Evolutionary conservation across 73 alveolate genomes (phyloP).

Genomic region (Paramecium tetraurelia): DNA sequence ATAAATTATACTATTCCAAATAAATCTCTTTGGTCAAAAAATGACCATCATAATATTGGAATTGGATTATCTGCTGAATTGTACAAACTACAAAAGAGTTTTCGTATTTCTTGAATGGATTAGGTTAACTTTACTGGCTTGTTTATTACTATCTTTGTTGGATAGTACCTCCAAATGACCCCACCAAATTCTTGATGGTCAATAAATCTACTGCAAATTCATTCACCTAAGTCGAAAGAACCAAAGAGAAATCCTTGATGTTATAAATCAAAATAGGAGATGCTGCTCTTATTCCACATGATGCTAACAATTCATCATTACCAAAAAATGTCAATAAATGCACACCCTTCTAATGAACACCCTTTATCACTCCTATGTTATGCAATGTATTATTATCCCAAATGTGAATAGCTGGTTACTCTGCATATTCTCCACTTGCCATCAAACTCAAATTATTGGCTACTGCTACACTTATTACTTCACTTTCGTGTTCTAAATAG

Average conservation of each 20-base stretch:
- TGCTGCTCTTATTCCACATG: slow-evolving; percentile 61
- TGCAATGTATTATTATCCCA: slow-evolving; percentile 91
- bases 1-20: slow-evolving; percentile 32
- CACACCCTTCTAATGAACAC: slow-evolving; percentile 83
- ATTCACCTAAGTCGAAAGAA: slow-evolving; percentile 37
- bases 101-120: slow-evolving; percentile 50
- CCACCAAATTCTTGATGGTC: slow-evolving; percentile 50
- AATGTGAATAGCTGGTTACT: slow-evolving; percentile 88
- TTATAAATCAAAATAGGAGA: slow-evolving; percentile 59
- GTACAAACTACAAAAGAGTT: slow-evolving; percentile 59
- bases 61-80: background rate
- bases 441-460: slow-evolving; percentile 69
- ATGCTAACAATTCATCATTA: slow-evolving; percentile 59
- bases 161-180: slow-evolving; percentile 29
- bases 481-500: slow-evolving; percentile 91
- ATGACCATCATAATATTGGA: slow-evolving; percentile 60
- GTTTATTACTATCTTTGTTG: background rate
- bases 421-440: slow-evolving; percentile 88
- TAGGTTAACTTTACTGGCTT: background rate
- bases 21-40: slow-evolving; percentile 43
- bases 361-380: slow-evolving; percentile 79
- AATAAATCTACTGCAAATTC: slow-evolving; percentile 59
- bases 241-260: slow-evolving; percentile 55
- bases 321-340: slow-evolving; percentile 55
- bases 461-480: slow-evolving; percentile 82